Evolutionary conservation across 352 stramenopile genomes (phyloP), one percentile per base, ranked within the genome.

Genomic region (Blastocystis sp.): DNA sequence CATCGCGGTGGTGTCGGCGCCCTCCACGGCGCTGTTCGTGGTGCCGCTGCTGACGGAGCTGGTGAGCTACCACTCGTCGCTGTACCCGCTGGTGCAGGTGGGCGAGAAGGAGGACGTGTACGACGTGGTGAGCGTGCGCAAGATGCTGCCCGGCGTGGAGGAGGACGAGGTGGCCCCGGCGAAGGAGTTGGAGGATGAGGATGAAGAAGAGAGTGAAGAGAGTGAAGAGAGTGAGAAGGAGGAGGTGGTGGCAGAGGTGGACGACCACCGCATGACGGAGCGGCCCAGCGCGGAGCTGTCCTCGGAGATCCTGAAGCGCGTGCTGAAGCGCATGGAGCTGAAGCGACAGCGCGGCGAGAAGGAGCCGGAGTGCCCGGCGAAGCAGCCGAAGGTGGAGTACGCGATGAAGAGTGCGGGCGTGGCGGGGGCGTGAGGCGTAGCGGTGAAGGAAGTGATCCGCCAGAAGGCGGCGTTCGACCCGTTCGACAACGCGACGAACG

Each of bases 381-480:
- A 84, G 61, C 53, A 41, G 2, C 21, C 60, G 34, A 67, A 84
- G 23, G 23, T 67, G 19, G 48, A 23, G 0, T 67, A 67, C 45
- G 19, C 56, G 11, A 69, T 61, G 93, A 93, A 76, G 89, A 91
- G 10, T 92, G 94, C 40, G 92, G 94, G 76, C 90, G 91, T 7
- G 93, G 92, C 28, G 7, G 91, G 92, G 4, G 93, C 93, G 78
- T 89, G 92, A 74, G 90, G 94, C 23, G 91, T 91, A 21, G 91
- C 89, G 23, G 74, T 91, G 41, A 92, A 91, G 21, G 92, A 89
- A 7, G 79, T 92, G 79, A 91, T 95, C 86, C 90, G 89, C 38
- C 77, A 94, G 56, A 93, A 93, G 90, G 90, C 94, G 64, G 93
- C 91, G 17, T 90, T 94, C 88, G 93, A 95, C 67, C 93, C 93